Percentiles rank a stretch among this genome's conserved stretches.
Conservation (phyloP, 495 filamentous ascomycete species). For the Cairneyella variabilis region DNA sequence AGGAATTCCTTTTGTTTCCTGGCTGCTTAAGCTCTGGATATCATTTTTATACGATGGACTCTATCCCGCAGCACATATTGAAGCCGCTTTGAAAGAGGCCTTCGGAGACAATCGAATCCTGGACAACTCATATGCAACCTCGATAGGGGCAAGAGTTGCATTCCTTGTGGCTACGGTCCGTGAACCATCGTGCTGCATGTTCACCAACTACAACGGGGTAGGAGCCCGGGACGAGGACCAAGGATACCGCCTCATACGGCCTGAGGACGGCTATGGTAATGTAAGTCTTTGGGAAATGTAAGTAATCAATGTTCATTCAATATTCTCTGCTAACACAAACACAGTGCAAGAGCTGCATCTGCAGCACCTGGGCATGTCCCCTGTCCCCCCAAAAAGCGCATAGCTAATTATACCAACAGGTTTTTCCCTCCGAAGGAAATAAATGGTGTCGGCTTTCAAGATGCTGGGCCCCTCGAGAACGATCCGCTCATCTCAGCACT, state of each 20-base stretch:
- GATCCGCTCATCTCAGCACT: conserved; percentile 29
- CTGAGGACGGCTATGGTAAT: neutral
- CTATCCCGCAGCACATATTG: conserved; percentile 17
- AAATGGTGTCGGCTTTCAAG: conserved; percentile 33
- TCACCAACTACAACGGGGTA: conserved; percentile 27
- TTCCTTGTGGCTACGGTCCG: conserved; percentile 19
- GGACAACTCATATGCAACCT: conserved; percentile 8
- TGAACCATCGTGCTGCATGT: conserved; percentile 20
- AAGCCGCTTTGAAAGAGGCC: conserved; percentile 19
- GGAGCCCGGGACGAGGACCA: neutral
- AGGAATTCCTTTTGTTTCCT: conserved; percentile 9
- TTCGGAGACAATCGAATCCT: conserved; percentile 18
- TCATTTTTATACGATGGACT: conserved; percentile 18
- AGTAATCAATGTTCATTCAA: neutral
- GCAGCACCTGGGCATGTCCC: conserved; percentile 16
- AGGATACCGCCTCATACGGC: conserved; percentile 16
- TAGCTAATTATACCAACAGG: conserved; percentile 9
- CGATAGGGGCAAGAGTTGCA: conserved; percentile 18
- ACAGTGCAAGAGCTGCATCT: conserved; percentile 21
- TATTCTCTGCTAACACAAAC: neutral
- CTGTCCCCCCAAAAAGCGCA: neutral
- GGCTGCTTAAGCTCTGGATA: conserved; percentile 6
- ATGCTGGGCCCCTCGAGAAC: conserved; percentile 34
- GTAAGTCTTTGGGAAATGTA: conserved; percentile 24
- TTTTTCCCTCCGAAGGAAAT: conserved; percentile 31